Evolutionary conservation across 2,329 filamentous ascomycete genomes (phyloP), one percentile per base, ranked within the genome.

Genomic region (Colletotrichum navitas): DNA sequence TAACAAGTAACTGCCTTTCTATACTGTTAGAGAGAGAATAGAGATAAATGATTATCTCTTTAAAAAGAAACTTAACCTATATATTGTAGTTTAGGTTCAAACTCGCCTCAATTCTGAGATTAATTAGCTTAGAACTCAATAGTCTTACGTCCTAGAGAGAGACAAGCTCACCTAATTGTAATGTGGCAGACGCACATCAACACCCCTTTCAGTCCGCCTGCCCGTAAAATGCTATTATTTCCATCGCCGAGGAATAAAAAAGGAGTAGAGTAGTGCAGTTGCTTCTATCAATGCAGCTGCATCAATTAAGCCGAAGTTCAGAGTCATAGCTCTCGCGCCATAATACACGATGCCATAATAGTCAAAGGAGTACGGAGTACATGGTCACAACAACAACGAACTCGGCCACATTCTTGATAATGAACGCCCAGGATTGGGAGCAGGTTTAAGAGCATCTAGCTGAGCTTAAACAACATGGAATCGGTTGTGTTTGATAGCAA

Each of bases 381-480:
- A 90, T 88, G 0, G 86, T 87, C 2, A 90, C 87, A 0, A 88
- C 87, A 0, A 89, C 90, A n/a, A 88, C 85, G 72, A 90, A 88
- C 77, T 91, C 89, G 2, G 89, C 88, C 0, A 89, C 87, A 69
- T 91, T 91, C 45, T 89, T 88, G 0, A 90, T 87, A 49, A 91
- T 87, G 0, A 88, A 93, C 93, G 73, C 93, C 92, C 60, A 94
- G 84, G 74, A 94, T 94, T 51, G 94, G 84, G 5, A 94, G 83
- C 58, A 94, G 80, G 76, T 94, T 94, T 66, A 93, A 90, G n/a
- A 94, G 83, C 67, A 94, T 93, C 1, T 92, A 94, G 26, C 92
- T 92, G 21, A 94, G 92, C 92, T 79, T 94, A 92, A 24, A 94
- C 92, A 71, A 94, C 92, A 36, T 89, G 86, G 60, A 94, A 92